Evolutionary conservation across 176 grass and related monocot species (phyloP), one percentile per base, ranked within the genome.

Genomic region (Juncus effusus): DNA sequence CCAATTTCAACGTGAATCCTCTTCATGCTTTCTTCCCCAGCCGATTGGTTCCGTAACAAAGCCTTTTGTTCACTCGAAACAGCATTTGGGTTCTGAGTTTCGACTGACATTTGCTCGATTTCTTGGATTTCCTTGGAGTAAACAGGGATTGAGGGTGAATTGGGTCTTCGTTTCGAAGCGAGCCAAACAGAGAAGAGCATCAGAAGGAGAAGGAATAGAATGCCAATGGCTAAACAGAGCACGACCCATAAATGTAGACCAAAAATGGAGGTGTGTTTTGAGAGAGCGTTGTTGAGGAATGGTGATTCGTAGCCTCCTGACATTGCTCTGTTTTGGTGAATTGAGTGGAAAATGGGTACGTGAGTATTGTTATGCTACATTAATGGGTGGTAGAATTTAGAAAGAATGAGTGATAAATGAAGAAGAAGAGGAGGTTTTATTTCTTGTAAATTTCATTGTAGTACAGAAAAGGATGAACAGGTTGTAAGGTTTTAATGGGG

Each of bases 101-200:
- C 73, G 3, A 78, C 73, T 59, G 81, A 73, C 3, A 87, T 77
- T 70, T 86, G 73, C 39, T 87, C 65, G 63, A 97, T 90, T 79
- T 92, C 93, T 84, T 89, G 93, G 79, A 97, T 97, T 74, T 92
- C 93, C 73, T 89, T 97, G 42, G 93, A 97, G n/a, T 86, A 63
- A 16, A 65, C 64, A 58, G 88, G 88, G 82, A 96, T 96, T 36
- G 63, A 74, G 38, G 82, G 5, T 0, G 84, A 67, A 13, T 77
- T 37, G 16, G 59, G 63, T 3, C 62, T 72, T 0, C 82, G 67
- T n/a, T 79, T 77, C 19, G 78, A 74, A 35, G 80, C 77, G 2
- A 97, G 80, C 79, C 86, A 78, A 37, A 86, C 42, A 35, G 88
- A 84, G 70, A 97, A 63, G 80, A 97, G 77, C 50, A 82, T 81